Base-by-base conservation (phyloP, 345 rosid genomes). In the Durio zibethinus region DNA sequence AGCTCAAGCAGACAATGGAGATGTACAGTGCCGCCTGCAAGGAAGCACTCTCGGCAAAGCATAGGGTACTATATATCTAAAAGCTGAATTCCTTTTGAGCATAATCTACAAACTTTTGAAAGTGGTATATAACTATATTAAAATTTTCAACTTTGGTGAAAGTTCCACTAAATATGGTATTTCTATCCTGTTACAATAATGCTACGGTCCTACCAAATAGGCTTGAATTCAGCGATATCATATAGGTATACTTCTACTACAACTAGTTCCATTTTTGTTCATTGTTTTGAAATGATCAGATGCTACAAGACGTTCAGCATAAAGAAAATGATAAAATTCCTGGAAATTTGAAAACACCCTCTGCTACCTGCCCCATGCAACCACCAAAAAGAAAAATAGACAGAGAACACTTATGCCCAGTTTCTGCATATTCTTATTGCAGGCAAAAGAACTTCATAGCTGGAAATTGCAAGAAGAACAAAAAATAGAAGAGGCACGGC, bases 1-100 rank as follows among this genome's bases (percentile, higher is more conserved):
- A 92, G 88, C 89, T 92, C 47, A 86, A 85, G 84, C 86, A 91
- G 77, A 88, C 97, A 62, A 89, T 92, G 84, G 95, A 91, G 2
- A 86, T 92, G 93, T 91, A 89, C 74, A 87, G 86, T 61, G 83
- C 82, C 47, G 97, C 92, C 29, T 91, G 93, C 82, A 92, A 88
- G 83, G 97, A 92, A 86, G 91, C 92, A 69, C 86, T 92, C 56
- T 14, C 88, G 31, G 93, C 95, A 35, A 91, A 88, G 77, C 87
- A 89, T 23, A 83, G 76, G 85, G 94, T 91, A 84, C 54, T 42
- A 56, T 53, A 20, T 9, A 63, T 16, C 43, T 69, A 59, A 52
- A 48, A 23, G 31, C 57, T 40, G 47, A 66, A 75, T 33, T 15
- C 23, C 57, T 10, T 75, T 50, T 10, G 8, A 21, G 20, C 57